Evolutionary conservation across 106 monocot species (phyloP).

Genomic region (Agapanthus africanus): DNA sequence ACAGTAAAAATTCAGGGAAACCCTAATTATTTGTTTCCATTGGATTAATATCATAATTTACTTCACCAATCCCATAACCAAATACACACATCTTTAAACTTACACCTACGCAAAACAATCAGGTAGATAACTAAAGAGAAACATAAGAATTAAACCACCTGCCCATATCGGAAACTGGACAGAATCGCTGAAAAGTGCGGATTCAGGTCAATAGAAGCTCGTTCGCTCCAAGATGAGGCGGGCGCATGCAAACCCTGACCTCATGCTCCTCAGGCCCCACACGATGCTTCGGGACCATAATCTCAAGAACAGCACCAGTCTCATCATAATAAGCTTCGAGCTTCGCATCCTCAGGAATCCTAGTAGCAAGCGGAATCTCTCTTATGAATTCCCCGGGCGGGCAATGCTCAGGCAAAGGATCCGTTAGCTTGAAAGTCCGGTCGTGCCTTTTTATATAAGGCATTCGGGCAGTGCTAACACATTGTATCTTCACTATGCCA

Average conservation of each 20-base stretch:
- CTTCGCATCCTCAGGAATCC: constrained; percentile 44
- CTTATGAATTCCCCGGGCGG: constrained; percentile 32
- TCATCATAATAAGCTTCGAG: constrained; percentile 45
- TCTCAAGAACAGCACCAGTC: constrained; percentile 31
- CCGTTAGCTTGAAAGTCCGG: constrained; percentile 28
- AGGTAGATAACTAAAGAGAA: too few relatives aligned
- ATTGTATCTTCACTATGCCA: constrained; percentile 29
- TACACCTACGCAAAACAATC: too few relatives aligned
- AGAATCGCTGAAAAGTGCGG: too few relatives aligned
- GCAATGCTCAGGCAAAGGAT: constrained; percentile 32
- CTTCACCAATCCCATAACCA: too few relatives aligned
- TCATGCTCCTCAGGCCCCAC: constrained; percentile 40
- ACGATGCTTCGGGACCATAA: constrained; percentile 35
- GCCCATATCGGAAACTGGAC: too few relatives aligned
- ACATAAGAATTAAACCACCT: too few relatives aligned
- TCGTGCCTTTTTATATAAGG: constrained; percentile 34
- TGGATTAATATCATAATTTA: too few relatives aligned
- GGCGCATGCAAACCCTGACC: constrained; percentile 31
- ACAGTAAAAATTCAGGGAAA: too few relatives aligned
- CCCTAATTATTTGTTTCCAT: too few relatives aligned
- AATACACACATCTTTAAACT: too few relatives aligned
- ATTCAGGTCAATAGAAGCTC: constrained; percentile 21
- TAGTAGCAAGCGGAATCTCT: constrained; percentile 26
- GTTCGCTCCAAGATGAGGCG: constrained; percentile 28
- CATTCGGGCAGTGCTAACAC: constrained; percentile 32